Evolutionary conservation across 2,329 filamentous ascomycete species (phyloP).

Genomic region (Trematosphaeria pertusa): DNA sequence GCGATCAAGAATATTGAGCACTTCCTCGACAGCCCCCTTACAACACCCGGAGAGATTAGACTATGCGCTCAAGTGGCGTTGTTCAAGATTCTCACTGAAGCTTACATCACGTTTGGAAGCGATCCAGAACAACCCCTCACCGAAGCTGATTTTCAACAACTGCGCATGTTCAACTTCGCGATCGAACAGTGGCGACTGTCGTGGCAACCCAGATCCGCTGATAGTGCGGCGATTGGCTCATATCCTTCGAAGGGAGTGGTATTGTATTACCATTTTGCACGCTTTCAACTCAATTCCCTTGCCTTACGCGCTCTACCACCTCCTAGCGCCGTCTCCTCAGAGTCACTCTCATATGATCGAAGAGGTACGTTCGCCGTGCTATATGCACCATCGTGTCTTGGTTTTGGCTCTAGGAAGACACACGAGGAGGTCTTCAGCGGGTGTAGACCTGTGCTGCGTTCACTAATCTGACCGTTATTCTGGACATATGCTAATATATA

Average conservation of each 20-base stretch:
- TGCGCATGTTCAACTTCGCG: constrained; percentile 51
- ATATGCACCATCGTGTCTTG: too few species aligned
- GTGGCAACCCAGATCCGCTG: constrained; percentile 45
- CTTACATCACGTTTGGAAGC: constrained; percentile 42
- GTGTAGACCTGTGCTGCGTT: too few species aligned
- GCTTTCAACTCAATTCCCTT: constrained; percentile 60
- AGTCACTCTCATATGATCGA: constrained; percentile 53
- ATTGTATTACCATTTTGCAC: constrained; percentile 62
- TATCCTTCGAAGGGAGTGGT: constrained; percentile 58
- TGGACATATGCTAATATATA: too few species aligned
- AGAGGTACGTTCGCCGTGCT: too few species aligned
- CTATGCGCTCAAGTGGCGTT: constrained; percentile 40
- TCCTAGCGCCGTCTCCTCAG: constrained; percentile 53
- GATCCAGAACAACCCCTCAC: constrained; percentile 46
- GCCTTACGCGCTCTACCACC: constrained; percentile 51
- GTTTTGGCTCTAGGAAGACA: too few species aligned
- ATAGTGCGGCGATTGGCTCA: constrained; percentile 36
- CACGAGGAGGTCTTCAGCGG: too few species aligned
- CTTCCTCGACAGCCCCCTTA: constrained; percentile 37
- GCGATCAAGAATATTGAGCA: constrained; percentile 47
- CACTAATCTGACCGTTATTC: too few species aligned
- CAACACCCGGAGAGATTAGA: constrained; percentile 38
- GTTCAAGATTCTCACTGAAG: constrained; percentile 43
- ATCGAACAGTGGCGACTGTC: constrained; percentile 53
- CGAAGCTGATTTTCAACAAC: constrained; percentile 46